phyloP scores from a whole-genome alignment of 352 stramenopile genomes.

The Phytopythium aichiense region DNA sequence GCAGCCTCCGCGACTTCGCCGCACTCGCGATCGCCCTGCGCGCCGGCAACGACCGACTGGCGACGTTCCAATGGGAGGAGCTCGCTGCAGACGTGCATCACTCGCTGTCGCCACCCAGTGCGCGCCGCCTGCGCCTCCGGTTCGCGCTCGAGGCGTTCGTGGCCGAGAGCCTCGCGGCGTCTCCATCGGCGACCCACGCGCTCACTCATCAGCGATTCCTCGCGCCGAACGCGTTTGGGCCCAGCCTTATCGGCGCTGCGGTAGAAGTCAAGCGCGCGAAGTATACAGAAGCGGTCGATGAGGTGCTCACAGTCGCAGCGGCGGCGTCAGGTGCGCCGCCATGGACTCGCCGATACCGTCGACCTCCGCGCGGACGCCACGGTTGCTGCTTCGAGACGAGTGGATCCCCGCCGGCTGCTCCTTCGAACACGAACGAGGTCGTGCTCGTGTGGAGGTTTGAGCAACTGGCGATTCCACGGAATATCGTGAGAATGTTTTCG shows the following conservation, averaged over 20 bases:
- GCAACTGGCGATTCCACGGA: too few species aligned
- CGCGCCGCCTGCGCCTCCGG: slow-evolving; percentile 16
- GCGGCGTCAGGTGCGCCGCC: not conserved
- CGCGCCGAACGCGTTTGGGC: slow-evolving; percentile 15
- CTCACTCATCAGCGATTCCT: slow-evolving; percentile 27
- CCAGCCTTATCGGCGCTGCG: not conserved
- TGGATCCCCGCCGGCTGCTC: slow-evolving; percentile 24
- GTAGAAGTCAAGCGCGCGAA: not conserved
- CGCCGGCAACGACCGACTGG: not conserved
- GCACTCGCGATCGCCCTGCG: slow-evolving; percentile 18
- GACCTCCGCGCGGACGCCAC: too few species aligned
- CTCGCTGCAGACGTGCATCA: slow-evolving; percentile 1
- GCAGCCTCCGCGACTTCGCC: slow-evolving; percentile 24
- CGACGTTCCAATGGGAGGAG: not conserved
- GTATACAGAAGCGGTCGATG: slow-evolving; percentile 23
- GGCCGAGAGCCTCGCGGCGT: slow-evolving; percentile 10
- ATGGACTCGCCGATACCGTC: too few species aligned
- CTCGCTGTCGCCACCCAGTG: not conserved
- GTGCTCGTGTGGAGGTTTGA: too few species aligned
- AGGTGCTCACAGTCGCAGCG: not conserved
- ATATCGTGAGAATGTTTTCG: too few species aligned
- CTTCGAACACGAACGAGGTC: slow-evolving; percentile 18
- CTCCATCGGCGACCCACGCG: slow-evolving; percentile 1
- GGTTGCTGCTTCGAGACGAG: slow-evolving; percentile 5
- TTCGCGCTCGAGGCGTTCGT: slow-evolving; percentile 25